These are phyloP conservation scores for Nicotiana rustica DNA, from an alignment of 305 asterid genomes.

Conservation along the genomic window DNA sequence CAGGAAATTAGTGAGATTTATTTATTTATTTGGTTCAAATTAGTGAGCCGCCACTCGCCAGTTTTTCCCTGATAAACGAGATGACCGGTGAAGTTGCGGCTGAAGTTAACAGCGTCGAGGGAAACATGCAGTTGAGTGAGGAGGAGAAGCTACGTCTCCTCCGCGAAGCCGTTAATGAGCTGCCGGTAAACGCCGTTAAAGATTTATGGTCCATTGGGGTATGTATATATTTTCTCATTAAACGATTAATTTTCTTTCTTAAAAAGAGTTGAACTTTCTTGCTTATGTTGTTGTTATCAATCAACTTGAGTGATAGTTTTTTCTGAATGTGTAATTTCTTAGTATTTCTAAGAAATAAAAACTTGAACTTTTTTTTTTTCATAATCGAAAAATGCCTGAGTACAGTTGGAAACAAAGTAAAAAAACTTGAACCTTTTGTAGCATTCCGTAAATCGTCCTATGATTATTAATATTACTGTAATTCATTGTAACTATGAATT, in stretches of 20 bases:
- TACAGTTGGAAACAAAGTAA: too few species aligned
- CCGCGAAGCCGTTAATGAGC: constrained; percentile 51
- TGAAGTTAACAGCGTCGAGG: background rate
- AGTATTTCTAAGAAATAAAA: background rate
- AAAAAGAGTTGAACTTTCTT: background rate
- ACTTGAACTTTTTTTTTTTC: background rate
- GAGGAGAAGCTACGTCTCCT: constrained; percentile 34
- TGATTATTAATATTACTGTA: background rate
- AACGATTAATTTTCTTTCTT: constrained; percentile 18
- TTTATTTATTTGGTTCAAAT: constrained; percentile 6
- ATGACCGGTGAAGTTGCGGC: constrained; percentile 5
- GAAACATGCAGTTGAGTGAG: background rate
- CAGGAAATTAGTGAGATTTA: background rate
- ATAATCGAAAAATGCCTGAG: too few species aligned
- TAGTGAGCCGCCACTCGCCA: background rate
- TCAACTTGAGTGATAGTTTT: background rate
- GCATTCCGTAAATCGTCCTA: background rate
- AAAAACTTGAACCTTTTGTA: background rate
- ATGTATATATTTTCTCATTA: constrained; percentile 39
- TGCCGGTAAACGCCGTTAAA: constrained; percentile 62
- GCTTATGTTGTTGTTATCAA: background rate
- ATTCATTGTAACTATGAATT: background rate
- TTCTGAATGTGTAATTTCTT: background rate
- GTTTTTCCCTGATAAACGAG: background rate
- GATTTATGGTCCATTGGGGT: constrained; percentile 73